A percentile compares a stretch with the other conserved stretches of the same genome.
These are phyloP conservation scores for Coemansia sp. DNA, from an alignment of 192 early-diverging fungal genomes.

Conservation along the genomic window DNA sequence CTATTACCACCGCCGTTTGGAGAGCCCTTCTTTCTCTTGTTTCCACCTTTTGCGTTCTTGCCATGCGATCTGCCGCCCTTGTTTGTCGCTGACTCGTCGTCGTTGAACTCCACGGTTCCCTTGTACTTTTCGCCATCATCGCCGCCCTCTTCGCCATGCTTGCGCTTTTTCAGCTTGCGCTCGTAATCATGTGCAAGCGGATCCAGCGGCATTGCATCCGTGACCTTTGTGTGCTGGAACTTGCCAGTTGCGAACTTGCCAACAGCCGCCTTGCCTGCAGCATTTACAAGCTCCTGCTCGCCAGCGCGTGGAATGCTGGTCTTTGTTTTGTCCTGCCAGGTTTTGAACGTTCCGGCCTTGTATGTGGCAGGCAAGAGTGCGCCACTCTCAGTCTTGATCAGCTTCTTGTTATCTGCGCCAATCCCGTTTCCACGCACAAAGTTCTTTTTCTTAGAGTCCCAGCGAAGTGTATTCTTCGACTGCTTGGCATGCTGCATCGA, in stretches of 20 bases:
- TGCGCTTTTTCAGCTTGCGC: slow-evolving; percentile 63
- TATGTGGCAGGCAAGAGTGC: slow-evolving; percentile 85
- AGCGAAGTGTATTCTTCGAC: slow-evolving; percentile 63
- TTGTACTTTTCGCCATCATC: slow-evolving; percentile 37
- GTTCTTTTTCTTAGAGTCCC: slow-evolving; percentile 93
- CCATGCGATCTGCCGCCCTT: slow-evolving; percentile 24
- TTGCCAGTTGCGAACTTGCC: slow-evolving; percentile 54
- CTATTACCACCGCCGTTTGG: slow-evolving; percentile 5
- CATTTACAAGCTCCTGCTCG: slow-evolving; percentile 73
- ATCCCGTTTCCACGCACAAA: slow-evolving; percentile 82
- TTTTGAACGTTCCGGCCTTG: slow-evolving; percentile 82
- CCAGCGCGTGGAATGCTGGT: slow-evolving; percentile 78
- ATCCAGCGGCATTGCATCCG: slow-evolving; percentile 71
- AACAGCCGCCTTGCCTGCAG: slow-evolving; percentile 36
- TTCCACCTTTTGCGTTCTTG: slow-evolving; percentile 31
- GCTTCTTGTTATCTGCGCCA: slow-evolving; percentile 94
- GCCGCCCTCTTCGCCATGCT: slow-evolving; percentile 26
- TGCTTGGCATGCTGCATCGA: slow-evolving; percentile 60
- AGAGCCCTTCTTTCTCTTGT: slow-evolving; percentile 4
- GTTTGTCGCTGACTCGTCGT: slow-evolving; percentile 11
- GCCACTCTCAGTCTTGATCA: slow-evolving; percentile 89
- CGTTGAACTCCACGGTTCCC: slow-evolving; percentile 49
- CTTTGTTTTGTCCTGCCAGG: slow-evolving; percentile 91
- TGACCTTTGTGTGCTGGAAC: slow-evolving; percentile 79
- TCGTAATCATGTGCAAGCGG: slow-evolving; percentile 65